Percentiles rank a stretch among this genome's conserved stretches.
Evolutionary conservation across 441 rosid species (phyloP).

Genomic region (Mallotus repandus): DNA sequence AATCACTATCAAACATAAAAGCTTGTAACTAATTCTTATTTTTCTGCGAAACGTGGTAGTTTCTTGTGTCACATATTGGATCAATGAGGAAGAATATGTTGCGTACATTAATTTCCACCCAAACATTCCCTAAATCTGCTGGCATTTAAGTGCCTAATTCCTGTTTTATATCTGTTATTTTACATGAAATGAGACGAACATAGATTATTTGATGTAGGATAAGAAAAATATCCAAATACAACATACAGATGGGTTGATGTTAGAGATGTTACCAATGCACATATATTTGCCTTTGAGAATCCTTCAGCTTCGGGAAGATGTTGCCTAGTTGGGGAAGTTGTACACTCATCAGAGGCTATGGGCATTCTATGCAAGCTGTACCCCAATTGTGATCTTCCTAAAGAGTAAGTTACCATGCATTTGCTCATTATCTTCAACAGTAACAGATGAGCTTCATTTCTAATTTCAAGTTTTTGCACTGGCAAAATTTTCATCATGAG

Average conservation of each 20-base stretch:
- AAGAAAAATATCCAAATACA: conserved; percentile 12
- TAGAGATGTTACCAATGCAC: conserved; percentile 29
- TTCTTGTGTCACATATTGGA: too few relatives aligned
- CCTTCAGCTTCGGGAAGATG: conserved; percentile 39
- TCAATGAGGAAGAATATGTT: too few relatives aligned
- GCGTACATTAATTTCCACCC: too few relatives aligned
- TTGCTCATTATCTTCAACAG: neutral
- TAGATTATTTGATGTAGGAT: neutral
- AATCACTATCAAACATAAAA: neutral
- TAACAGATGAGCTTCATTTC: too few relatives aligned
- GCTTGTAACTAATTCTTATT: too few relatives aligned
- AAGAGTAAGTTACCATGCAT: conserved; percentile 18
- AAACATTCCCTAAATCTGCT: neutral
- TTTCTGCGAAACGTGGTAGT: too few relatives aligned
- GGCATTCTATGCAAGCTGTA: conserved; percentile 25
- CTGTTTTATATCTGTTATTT: too few relatives aligned
- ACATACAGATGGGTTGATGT: conserved; percentile 12
- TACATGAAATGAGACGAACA: neutral
- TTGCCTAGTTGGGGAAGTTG: conserved; percentile 24
- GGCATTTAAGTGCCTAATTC: neutral
- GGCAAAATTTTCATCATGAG: too few relatives aligned
- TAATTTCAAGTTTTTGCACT: too few relatives aligned
- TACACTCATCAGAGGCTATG: conserved; percentile 22
- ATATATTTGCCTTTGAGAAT: conserved; percentile 33
- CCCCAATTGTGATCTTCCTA: conserved; percentile 24